Conservation (phyloP, 2,329 filamentous ascomycete species). For the Tolypocladium tundrense region DNA sequence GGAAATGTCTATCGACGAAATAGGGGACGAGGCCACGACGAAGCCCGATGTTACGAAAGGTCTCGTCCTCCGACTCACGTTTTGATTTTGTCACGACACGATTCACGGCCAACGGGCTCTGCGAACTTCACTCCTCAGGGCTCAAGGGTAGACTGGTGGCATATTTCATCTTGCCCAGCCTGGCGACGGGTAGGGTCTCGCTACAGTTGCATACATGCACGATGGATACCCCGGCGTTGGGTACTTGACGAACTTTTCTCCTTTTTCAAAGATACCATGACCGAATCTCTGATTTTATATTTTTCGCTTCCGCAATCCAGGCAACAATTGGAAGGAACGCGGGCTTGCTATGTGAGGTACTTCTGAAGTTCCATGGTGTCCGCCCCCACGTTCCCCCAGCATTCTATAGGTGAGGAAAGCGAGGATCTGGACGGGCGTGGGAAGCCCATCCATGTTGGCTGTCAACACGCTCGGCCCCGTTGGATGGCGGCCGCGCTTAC, state of each 20-base stretch:
- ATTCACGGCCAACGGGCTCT: not conserved
- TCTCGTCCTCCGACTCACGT: slow-evolving; percentile 1
- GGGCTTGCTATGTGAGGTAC: not conserved
- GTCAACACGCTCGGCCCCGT: not conserved
- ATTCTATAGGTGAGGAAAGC: not conserved
- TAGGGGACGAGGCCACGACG: slow-evolving; percentile 15
- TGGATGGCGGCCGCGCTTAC: not conserved
- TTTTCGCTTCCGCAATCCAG: not conserved
- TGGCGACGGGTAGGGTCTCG: not conserved
- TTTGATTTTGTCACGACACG: not conserved
- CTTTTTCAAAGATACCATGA: not conserved
- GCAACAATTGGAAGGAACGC: not conserved
- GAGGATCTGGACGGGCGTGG: not conserved
- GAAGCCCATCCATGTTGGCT: not conserved
- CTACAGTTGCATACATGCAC: not conserved
- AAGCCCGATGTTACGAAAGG: not conserved
- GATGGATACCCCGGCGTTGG: slow-evolving; percentile 1
- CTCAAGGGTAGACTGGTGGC: not conserved
- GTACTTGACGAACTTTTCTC: not conserved
- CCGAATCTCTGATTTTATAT: not conserved
- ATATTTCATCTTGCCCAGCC: not conserved
- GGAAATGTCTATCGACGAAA: slow-evolving; percentile 49
- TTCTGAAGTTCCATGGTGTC: not conserved
- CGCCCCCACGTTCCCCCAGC: not conserved
- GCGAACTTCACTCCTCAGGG: not conserved